Conservation (phyloP, 345 rosid genomes). For the Salix dunnii region DNA sequence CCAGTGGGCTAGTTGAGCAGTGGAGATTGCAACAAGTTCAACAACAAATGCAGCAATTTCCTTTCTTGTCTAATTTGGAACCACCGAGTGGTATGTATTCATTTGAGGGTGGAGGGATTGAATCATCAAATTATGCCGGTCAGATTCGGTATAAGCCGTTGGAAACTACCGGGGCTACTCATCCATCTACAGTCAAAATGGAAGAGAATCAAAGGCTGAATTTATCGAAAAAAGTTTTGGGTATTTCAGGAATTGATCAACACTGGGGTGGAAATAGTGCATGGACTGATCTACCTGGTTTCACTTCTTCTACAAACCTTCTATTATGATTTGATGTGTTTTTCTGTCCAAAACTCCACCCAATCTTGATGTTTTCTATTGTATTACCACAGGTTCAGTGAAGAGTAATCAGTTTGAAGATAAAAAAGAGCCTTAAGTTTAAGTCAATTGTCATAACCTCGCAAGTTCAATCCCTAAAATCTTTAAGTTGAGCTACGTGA, state of each 20-base stretch:
- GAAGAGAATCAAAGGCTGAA: slow-evolving; percentile 42
- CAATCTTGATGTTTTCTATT: slow-evolving; percentile 1
- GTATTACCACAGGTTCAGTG: slow-evolving; percentile 4
- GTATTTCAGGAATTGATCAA: slow-evolving; percentile 41
- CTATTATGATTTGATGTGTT: slow-evolving; percentile 30
- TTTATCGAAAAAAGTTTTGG: slow-evolving; percentile 43
- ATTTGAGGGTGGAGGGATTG: slow-evolving; percentile 30
- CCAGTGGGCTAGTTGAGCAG: slow-evolving; percentile 39
- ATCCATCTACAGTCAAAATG: slow-evolving; percentile 30
- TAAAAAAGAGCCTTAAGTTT: slow-evolving; percentile 6
- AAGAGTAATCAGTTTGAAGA: neutral
- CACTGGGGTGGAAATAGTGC: slow-evolving; percentile 40
- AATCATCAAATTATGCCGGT: slow-evolving; percentile 17
- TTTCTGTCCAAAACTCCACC: neutral
- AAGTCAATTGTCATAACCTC: slow-evolving; percentile 16
- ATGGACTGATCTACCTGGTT: slow-evolving; percentile 54
- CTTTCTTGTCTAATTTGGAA: slow-evolving; percentile 34
- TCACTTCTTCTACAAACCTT: slow-evolving; percentile 39
- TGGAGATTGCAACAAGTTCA: slow-evolving; percentile 38
- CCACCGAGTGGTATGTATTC: slow-evolving; percentile 28
- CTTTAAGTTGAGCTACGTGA: slow-evolving; percentile 1
- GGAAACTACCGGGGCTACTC: slow-evolving; percentile 19
- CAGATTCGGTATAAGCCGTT: slow-evolving; percentile 31
- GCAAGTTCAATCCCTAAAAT: neutral
- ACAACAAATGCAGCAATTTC: slow-evolving; percentile 32